Conservation (phyloP, 2,329 filamentous ascomycete genomes). For the Coniochaeta sp. region DNA sequence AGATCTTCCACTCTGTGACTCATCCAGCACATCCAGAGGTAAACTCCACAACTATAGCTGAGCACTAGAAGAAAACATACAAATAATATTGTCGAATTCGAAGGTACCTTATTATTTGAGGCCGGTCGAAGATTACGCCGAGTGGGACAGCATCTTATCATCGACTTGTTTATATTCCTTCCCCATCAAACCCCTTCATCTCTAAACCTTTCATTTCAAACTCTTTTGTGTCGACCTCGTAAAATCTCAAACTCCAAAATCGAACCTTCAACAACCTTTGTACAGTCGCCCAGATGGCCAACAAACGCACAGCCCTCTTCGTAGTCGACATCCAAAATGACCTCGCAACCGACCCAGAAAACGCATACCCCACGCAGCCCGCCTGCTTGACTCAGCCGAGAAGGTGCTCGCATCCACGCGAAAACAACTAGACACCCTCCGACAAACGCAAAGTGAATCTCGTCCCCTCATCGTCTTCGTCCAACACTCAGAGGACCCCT, state of each 20-base stretch:
- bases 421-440: conserved; percentile 4
- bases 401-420: conserved; percentile 16
- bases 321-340: conserved; percentile 26
- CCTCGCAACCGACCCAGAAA: conserved; percentile 15
- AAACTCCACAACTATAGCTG: too few relatives aligned
- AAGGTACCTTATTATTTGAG: not conserved
- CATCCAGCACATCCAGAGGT: not conserved
- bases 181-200: not conserved
- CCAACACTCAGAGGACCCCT: conserved; percentile 20
- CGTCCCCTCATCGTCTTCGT: conserved; percentile 18
- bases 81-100: not conserved
- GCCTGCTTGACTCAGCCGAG: conserved; percentile 13
- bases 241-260: not conserved
- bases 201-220: not conserved
- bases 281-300: not conserved
- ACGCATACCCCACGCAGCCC: conserved; percentile 16
- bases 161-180: not conserved
- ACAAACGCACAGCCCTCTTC: conserved; percentile 17
- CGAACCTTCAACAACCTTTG: not conserved
- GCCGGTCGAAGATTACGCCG: not conserved
- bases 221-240: not conserved
- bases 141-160: not conserved
- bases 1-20: not conserved
- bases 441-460: not conserved
- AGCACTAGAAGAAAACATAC: too few relatives aligned